Conservation (phyloP, 768 basidiomycete genomes). For the Leucosporidium creatinivorum region DNA sequence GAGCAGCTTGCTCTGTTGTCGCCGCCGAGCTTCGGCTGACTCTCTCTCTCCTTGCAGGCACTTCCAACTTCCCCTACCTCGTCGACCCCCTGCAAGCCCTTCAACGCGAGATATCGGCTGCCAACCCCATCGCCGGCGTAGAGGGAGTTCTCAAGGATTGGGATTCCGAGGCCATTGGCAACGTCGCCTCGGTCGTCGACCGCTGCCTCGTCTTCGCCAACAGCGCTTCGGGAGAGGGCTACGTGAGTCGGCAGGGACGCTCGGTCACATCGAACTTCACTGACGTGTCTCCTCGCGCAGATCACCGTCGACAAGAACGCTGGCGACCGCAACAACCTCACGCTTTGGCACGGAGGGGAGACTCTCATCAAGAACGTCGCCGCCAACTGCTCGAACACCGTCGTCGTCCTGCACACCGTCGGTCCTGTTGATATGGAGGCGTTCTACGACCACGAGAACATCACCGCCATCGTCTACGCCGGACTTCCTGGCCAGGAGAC, state of each 20-base stretch:
- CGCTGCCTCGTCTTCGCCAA: slow-evolving; percentile 1
- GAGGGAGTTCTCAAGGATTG: neutral
- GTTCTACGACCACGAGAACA: slow-evolving; percentile 17
- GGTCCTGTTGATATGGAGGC: slow-evolving; percentile 44
- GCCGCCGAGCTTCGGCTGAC: slow-evolving; percentile 52
- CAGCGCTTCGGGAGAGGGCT: neutral
- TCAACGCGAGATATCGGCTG: slow-evolving; percentile 46
- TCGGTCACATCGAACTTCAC: neutral
- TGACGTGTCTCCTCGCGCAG: neutral
- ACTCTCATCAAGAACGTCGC: slow-evolving; percentile 59
- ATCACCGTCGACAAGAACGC: slow-evolving; percentile 8
- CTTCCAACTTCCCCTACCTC: slow-evolving; percentile 30
- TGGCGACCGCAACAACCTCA: slow-evolving; percentile 25
- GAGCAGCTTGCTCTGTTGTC: slow-evolving; percentile 40
- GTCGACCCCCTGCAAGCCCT: slow-evolving; percentile 34
- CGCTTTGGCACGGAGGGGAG: slow-evolving; percentile 55
- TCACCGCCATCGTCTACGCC: slow-evolving; percentile 19
- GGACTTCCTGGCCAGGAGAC: slow-evolving; percentile 47
- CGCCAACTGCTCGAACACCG: slow-evolving; percentile 57
- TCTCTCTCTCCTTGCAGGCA: slow-evolving; percentile 46
- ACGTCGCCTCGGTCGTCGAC: neutral
- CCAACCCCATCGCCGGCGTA: neutral
- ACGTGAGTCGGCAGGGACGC: slow-evolving; percentile 46
- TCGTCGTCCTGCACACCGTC: slow-evolving; percentile 72
- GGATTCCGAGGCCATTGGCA: neutral